phyloP scores from a whole-genome alignment of 805 yeast genomes.

The Cyberlindnera sargentensis region DNA sequence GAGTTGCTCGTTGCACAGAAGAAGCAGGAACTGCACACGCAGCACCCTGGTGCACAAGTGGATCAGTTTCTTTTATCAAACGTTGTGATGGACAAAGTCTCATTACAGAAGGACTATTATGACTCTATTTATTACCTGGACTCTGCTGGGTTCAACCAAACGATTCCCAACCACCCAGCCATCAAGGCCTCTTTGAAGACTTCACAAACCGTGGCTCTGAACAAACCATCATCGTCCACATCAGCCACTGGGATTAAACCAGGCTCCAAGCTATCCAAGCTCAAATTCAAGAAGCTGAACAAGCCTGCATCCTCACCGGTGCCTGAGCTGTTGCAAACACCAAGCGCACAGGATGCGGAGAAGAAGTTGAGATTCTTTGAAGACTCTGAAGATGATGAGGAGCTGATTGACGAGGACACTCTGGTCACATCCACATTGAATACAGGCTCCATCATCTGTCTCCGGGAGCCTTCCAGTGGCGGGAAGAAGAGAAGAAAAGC shows the following conservation, averaged over 20 bases:
- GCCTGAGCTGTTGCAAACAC: slow-evolving; percentile 13
- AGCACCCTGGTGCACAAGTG: slow-evolving; percentile 9
- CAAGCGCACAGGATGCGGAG: slow-evolving; percentile 9
- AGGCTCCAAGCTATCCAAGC: slow-evolving; percentile 21
- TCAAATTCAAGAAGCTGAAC: slow-evolving; percentile 21
- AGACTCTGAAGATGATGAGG: slow-evolving; percentile 22
- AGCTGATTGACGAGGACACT: slow-evolving; percentile 32
- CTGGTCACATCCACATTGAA: slow-evolving; percentile 29
- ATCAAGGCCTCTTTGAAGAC: slow-evolving; percentile 17
- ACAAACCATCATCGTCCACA: background rate
- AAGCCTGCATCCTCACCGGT: slow-evolving; percentile 14
- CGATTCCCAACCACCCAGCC: slow-evolving; percentile 20
- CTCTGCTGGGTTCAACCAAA: slow-evolving; percentile 14
- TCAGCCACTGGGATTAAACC: slow-evolving; percentile 7
- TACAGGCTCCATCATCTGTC: slow-evolving; percentile 31
- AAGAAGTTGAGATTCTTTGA: slow-evolving; percentile 20
- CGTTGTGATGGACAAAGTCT: slow-evolving; percentile 19
- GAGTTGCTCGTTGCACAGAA: slow-evolving; percentile 12
- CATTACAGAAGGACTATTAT: slow-evolving; percentile 15
- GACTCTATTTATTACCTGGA: slow-evolving; percentile 23
- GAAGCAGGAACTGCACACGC: slow-evolving; percentile 10
- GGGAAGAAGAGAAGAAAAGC: slow-evolving; percentile 71
- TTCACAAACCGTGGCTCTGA: slow-evolving; percentile 6
- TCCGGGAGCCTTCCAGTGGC: slow-evolving; percentile 47
- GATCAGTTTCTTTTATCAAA: slow-evolving; percentile 23